A percentile compares a stretch with the other conserved stretches of the same genome.
Evolutionary conservation across 2,329 filamentous ascomycete genomes (phyloP).

Genomic region (Aspergillus oerlinghausenensis): DNA sequence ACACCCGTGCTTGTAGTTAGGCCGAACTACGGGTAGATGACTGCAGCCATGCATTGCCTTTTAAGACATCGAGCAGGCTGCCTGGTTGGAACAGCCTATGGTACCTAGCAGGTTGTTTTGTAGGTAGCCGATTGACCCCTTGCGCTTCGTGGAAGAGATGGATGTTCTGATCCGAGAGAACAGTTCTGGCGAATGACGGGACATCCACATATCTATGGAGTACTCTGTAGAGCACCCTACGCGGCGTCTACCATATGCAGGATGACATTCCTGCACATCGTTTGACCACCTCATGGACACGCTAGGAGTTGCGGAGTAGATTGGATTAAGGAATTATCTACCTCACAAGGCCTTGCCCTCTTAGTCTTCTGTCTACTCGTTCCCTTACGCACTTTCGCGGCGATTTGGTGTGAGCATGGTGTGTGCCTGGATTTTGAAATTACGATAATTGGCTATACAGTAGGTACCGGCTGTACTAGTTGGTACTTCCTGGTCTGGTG

Average conservation of each 20-base stretch:
- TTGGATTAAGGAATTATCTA: too few species aligned
- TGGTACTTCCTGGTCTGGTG: constrained; percentile 8
- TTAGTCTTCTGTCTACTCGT: not conserved
- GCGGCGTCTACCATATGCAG: too few species aligned
- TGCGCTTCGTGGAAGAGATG: too few species aligned
- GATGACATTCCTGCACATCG: constrained; percentile 10
- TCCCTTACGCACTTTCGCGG: not conserved
- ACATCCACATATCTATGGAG: too few species aligned
- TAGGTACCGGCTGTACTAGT: constrained; percentile 14
- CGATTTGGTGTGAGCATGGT: not conserved
- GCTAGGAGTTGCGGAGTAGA: too few species aligned
- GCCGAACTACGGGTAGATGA: not conserved
- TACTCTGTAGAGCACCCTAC: too few species aligned
- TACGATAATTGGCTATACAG: constrained; percentile 17
- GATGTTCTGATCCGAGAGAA: too few species aligned
- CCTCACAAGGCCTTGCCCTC: not conserved
- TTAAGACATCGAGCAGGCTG: not conserved
- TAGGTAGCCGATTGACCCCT: not conserved
- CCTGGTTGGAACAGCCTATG: not conserved
- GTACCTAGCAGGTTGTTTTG: not conserved
- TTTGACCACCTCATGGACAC: not conserved
- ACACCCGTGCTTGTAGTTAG: not conserved
- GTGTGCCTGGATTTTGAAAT: not conserved
- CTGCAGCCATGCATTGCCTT: not conserved
- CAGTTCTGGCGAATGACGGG: too few species aligned